Conservation (phyloP, 148 eudicot species). For the Cornus suecica region DNA sequence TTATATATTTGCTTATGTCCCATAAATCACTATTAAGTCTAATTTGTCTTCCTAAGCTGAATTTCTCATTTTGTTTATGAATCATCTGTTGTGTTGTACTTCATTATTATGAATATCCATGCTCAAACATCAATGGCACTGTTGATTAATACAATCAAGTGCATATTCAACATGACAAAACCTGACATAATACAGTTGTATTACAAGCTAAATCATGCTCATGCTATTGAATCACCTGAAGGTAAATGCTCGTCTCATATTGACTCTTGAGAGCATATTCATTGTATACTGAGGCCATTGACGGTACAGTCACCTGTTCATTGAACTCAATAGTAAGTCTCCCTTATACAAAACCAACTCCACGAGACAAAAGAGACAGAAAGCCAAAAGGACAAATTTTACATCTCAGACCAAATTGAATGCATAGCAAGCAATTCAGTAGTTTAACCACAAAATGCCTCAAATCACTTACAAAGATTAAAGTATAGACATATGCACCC, state of each 20-base stretch:
- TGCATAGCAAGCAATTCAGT: neutral
- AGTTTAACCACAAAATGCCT: conserved; percentile 4
- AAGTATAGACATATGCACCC: conserved; percentile 74
- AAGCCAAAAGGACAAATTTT: neutral
- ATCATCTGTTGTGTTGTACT: too few relatives aligned
- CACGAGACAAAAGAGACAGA: conserved; percentile 1
- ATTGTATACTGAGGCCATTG: conserved; percentile 84
- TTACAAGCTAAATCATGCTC: neutral
- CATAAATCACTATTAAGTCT: too few relatives aligned
- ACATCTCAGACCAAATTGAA: neutral
- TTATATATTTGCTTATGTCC: too few relatives aligned
- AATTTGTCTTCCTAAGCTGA: too few relatives aligned
- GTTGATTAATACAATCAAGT: too few relatives aligned
- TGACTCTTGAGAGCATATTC: conserved; percentile 97
- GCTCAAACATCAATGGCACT: too few relatives aligned
- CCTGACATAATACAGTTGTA: neutral
- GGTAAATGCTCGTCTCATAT: conserved; percentile 88
- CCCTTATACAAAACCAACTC: neutral
- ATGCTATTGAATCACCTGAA: conserved; percentile 48
- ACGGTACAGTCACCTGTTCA: conserved; percentile 78
- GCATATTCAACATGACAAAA: neutral
- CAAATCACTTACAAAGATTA: conserved; percentile 76
- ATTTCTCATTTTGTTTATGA: too few relatives aligned
- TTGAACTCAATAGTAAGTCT: conserved; percentile 14
- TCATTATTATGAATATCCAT: too few relatives aligned